Base-by-base conservation (phyloP, 2,329 filamentous ascomycete species). In the Diplocarpon mali region DNA sequence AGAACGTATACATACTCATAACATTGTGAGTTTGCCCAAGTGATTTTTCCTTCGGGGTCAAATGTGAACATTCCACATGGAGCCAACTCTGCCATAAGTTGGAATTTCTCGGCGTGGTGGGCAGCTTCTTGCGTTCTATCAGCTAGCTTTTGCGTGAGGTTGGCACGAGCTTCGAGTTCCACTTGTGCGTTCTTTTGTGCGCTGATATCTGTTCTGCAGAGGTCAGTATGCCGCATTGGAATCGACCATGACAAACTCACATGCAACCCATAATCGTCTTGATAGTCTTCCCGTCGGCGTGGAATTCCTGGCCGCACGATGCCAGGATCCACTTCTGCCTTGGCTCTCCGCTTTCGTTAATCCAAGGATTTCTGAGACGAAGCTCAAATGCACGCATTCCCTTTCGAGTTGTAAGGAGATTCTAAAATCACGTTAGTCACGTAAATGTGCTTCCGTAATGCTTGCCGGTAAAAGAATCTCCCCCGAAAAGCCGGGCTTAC, bases 311-410 rank as follows among this genome's bases (percentile, higher is more conserved):
- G 24, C 53, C 52, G 17, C 52, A 55, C 13, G 50, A 53, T 5
- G 49, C 47, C 9, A 57, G 17, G 31, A 55, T 57, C 53, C 52
- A 57, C 24, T 51, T 52, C 24, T 56, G 52, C 27, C 40, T 52
- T 10, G 24, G 12, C 17, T 44, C 37, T 10, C 53, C 53, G 32
- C 34, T 46, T 14, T 52, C 46, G 32, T 49, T 46, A 35, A 49
- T 41, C 47, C 47, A 55, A 3, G 58, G 53, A 17, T 63, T 62
- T 38, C 65, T 65, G 1, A 73, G 57, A 16, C 48, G 52, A 32
- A 55, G 48, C 34, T 51, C 49, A 36, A 54, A 56, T 1, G 44
- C 43, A n/a, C 52, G 29, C 31, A 38, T 50, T 2, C 49, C 52
- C 14, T 41, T 35, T 36, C 49, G 17, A 2, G 47, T 54, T 3